These are phyloP conservation scores for Lupinus albus DNA, from an alignment of 306 rosid species.

Conservation along the genomic window DNA sequence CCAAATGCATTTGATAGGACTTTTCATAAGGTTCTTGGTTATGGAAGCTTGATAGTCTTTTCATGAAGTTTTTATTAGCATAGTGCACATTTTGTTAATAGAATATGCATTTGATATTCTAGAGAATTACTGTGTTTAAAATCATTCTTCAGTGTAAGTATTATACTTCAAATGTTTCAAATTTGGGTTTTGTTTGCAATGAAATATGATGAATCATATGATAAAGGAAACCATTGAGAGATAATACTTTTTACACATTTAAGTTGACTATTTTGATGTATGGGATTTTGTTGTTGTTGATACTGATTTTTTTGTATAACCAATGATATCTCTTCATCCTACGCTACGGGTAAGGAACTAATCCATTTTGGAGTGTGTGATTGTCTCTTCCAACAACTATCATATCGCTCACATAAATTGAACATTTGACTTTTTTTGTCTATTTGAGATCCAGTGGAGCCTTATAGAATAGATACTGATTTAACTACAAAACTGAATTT, in stretches of 20 bases:
- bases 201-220: neutral
- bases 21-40: slow-evolving; percentile 15
- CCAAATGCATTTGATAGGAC: too few relatives aligned
- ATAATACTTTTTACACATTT: slow-evolving; percentile 5
- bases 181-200: neutral
- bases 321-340: too few relatives aligned
- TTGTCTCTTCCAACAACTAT: too few relatives aligned
- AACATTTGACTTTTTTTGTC: too few relatives aligned
- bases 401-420: too few relatives aligned
- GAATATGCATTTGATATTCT: slow-evolving; percentile 16
- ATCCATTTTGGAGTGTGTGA: too few relatives aligned
- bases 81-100: neutral
- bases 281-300: too few relatives aligned
- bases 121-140: neutral
- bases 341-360: too few relatives aligned
- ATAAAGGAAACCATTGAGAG: slow-evolving; percentile 2
- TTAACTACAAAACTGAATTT: slow-evolving; percentile 36
- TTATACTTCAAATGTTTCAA: slow-evolving; percentile 3
- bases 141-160: neutral
- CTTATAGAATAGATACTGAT: neutral
- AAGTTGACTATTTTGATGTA: too few relatives aligned
- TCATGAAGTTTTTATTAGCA: neutral
- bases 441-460: too few relatives aligned
- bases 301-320: too few relatives aligned
- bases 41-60: neutral